Evolutionary conservation across 352 stramenopile species (phyloP), one percentile per base, ranked within the genome.

Genomic region (Pythium pyrilobum): DNA sequence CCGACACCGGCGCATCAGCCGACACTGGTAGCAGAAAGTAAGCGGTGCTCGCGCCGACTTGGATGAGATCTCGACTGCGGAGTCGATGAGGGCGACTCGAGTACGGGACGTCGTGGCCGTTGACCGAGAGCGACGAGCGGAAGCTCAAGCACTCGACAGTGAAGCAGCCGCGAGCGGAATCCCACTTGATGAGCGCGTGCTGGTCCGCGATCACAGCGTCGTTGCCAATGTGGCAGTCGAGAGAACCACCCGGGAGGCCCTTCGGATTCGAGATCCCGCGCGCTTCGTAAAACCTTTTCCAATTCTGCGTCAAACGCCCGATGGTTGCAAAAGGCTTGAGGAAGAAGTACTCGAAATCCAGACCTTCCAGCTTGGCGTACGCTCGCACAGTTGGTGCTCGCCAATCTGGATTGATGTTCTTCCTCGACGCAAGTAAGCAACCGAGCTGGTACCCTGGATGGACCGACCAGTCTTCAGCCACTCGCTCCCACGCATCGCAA

Each of bases 141-240:
- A 71, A 51, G 37, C 72, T 90, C 43, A 95, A 43, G 40, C 81
- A 91, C 51, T 86, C 67, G 45, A 92, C 77, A 38, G 72, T 76
- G 48, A 92, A 95, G 37, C 52, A 68, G 20, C 65, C 54, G 8
- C 43, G 38, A 8, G 32, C 33, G 20, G 65, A 57, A 24, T 88
- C 67, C 84, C 84, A 92, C 9, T 66, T 64, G 39, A 95, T 90
- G 24, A 87, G 51, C 28, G 78, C 84, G 37, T 95, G 81, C 31
- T 66, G 43, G 12, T 62, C 58, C 2, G 54, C 67, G 49, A 95
- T 89, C 58, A 63, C 76, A 7, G 54, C 55, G 38, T 92, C 72
- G 41, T 87, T 69, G 21, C 80, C 84, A 20, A 95, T 28, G 38
- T 95, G 84, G 47, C 84, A 95, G 46, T 87, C 76, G 20, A 90